Evolutionary conservation across 2,329 filamentous ascomycete genomes (phyloP).

Genomic region (Penicillium sp.): DNA sequence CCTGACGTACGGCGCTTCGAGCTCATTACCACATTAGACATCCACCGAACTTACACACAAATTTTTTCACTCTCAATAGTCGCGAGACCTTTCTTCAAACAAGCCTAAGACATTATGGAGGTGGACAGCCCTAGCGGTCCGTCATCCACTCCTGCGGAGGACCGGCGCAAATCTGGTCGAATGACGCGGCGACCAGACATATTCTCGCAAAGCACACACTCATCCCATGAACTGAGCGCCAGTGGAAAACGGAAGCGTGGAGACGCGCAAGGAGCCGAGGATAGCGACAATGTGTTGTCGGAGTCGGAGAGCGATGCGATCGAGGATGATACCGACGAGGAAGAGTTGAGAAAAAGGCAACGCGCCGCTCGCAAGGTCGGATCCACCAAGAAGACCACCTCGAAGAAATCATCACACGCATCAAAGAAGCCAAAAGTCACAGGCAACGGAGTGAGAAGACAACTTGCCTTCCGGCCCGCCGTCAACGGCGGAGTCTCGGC

Average conservation of each 20-base stretch:
- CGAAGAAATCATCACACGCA: constrained; percentile 37
- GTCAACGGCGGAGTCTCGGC: constrained; percentile 46
- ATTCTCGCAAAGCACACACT: constrained; percentile 40
- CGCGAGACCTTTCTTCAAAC: not conserved
- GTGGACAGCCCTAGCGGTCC: constrained; percentile 19
- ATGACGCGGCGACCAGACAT: constrained; percentile 44
- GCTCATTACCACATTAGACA: not conserved
- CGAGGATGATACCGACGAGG: constrained; percentile 47
- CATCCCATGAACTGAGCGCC: constrained; percentile 26
- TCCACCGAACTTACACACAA: constrained; percentile 3
- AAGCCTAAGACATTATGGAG: constrained; percentile 17
- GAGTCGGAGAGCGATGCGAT: constrained; percentile 42
- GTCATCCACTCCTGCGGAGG: constrained; percentile 26
- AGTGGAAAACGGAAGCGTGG: constrained; percentile 54
- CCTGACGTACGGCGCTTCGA: constrained; percentile 7
- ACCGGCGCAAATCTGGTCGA: constrained; percentile 48
- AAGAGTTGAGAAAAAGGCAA: constrained; percentile 49
- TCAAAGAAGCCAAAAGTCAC: constrained; percentile 59
- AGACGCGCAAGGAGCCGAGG: constrained; percentile 38
- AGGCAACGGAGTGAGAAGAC: constrained; percentile 46
- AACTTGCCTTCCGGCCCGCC: constrained; percentile 57
- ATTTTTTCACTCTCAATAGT: constrained; percentile 2
- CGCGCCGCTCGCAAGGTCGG: constrained; percentile 36
- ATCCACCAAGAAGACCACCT: constrained; percentile 41
- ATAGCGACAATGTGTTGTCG: constrained; percentile 33